Evolutionary conservation across 495 filamentous ascomycete genomes (phyloP).

Genomic region (Penicillium cataractarum): DNA sequence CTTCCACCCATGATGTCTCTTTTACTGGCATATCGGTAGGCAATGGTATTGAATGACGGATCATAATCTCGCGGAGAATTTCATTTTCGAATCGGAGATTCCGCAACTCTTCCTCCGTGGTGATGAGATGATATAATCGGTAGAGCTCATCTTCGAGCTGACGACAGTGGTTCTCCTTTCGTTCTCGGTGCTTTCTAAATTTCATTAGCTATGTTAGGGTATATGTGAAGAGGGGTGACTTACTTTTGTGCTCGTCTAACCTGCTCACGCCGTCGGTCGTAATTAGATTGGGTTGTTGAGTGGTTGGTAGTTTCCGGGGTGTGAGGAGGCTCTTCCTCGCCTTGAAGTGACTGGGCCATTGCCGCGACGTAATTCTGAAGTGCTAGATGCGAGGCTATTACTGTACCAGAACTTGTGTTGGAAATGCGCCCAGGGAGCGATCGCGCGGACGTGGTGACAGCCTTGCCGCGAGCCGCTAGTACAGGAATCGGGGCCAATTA

Average conservation of each 20-base stretch:
- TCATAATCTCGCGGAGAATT: slow-evolving; percentile 8
- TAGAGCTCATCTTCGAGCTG: slow-evolving; percentile 16
- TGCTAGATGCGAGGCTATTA: background rate
- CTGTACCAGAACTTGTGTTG: background rate
- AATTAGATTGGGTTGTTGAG: background rate
- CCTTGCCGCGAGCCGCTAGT: background rate
- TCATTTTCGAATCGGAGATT: slow-evolving; percentile 10
- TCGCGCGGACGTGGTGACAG: background rate
- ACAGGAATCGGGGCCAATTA: background rate
- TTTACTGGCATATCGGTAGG: background rate
- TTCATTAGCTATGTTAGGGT: background rate
- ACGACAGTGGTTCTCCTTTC: slow-evolving; percentile 9
- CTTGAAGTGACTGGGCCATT: background rate
- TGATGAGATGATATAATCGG: slow-evolving; percentile 4
- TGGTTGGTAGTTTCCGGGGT: background rate
- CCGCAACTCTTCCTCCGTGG: background rate
- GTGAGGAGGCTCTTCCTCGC: background rate
- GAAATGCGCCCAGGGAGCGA: background rate
- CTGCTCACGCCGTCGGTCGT: slow-evolving; percentile 15
- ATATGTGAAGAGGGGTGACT: background rate
- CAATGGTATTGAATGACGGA: slow-evolving; percentile 8
- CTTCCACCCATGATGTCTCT: background rate
- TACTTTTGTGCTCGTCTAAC: slow-evolving; percentile 15
- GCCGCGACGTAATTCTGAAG: background rate
- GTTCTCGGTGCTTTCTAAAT: slow-evolving; percentile 14